Evolutionary conservation across 495 filamentous ascomycete species (phyloP).

Genomic region (Xylaria bambusicola): DNA sequence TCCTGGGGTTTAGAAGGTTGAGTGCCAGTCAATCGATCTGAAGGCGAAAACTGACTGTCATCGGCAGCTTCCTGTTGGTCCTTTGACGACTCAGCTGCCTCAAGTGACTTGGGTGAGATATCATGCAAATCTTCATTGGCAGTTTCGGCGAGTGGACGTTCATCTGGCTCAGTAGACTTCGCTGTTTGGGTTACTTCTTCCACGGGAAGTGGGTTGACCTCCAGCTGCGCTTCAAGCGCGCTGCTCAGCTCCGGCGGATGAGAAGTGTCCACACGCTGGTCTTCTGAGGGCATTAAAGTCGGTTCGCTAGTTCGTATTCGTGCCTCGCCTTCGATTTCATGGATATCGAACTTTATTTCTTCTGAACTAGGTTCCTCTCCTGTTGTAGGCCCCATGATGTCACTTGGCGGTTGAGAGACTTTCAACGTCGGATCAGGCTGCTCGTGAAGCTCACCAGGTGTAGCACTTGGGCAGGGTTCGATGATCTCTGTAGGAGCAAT

Average conservation of each 20-base stretch:
- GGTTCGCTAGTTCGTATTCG: neutral
- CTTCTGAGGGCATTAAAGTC: neutral
- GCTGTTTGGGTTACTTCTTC: slow-evolving; percentile 19
- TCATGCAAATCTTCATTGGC: slow-evolving; percentile 19
- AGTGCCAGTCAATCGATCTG: slow-evolving; percentile 14
- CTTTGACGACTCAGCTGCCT: slow-evolving; percentile 14
- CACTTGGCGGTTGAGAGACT: neutral
- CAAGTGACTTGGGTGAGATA: slow-evolving; percentile 18
- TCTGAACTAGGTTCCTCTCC: neutral
- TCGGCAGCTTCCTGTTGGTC: slow-evolving; percentile 2
- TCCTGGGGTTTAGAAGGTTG: slow-evolving; percentile 14
- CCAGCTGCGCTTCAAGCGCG: slow-evolving; percentile 25
- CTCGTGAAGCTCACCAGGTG: neutral
- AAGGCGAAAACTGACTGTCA: slow-evolving; percentile 14
- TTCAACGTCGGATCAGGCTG: neutral
- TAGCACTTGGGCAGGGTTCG: neutral
- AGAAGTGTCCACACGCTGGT: neutral
- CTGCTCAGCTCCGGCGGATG: slow-evolving; percentile 11
- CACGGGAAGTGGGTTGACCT: slow-evolving; percentile 24
- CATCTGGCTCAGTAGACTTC: slow-evolving; percentile 17
- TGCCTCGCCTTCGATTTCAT: neutral
- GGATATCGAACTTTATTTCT: neutral
- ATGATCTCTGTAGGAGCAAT: neutral
- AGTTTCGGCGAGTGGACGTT: slow-evolving; percentile 13
- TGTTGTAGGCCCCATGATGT: neutral